Evolutionary conservation across 495 filamentous ascomycete species (phyloP).

Genomic region (Xylaria venustula): DNA sequence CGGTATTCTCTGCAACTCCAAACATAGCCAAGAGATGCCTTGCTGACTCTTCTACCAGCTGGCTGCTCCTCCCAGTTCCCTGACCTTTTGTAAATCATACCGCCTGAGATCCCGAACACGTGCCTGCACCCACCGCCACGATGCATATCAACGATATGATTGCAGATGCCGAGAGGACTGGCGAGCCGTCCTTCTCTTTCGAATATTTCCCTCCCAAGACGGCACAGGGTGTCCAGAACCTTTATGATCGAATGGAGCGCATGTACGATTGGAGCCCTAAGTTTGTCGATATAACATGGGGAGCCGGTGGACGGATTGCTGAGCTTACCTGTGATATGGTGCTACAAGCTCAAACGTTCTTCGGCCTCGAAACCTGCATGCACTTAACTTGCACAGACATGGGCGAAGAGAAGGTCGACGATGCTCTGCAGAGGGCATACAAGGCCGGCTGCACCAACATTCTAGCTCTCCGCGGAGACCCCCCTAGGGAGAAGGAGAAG

Average conservation of each 20-base stretch:
- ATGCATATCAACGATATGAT: constrained; percentile 94
- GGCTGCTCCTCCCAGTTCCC: background rate
- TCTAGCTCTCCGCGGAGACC: constrained; percentile 89
- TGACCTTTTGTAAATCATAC: background rate
- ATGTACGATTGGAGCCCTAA: constrained; percentile 93
- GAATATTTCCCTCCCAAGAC: constrained; percentile 99
- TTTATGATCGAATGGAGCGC: constrained; percentile 99
- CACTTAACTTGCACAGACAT: constrained; percentile 99
- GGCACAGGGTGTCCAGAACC: constrained; percentile 96
- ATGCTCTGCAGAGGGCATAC: constrained; percentile 84
- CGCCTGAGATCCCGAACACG: background rate
- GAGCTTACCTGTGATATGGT: constrained; percentile 98
- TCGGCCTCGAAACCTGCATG: constrained; percentile 98
- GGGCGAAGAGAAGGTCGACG: constrained; percentile 85
- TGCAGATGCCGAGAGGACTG: constrained; percentile 70
- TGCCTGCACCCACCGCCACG: constrained; percentile 22
- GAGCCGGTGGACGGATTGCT: constrained; percentile 86
- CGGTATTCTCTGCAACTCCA: background rate
- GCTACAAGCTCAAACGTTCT: constrained; percentile 90
- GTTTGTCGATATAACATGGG: constrained; percentile 99
- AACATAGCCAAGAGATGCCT: background rate
- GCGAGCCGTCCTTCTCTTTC: constrained; percentile 89
- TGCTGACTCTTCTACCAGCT: background rate
- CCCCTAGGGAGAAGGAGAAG: constrained; percentile 88
- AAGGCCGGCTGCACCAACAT: constrained; percentile 98